Evolutionary conservation across 2,329 filamentous ascomycete genomes (phyloP), one percentile per base, ranked within the genome.

Genomic region (Aureobasidium sp.): DNA sequence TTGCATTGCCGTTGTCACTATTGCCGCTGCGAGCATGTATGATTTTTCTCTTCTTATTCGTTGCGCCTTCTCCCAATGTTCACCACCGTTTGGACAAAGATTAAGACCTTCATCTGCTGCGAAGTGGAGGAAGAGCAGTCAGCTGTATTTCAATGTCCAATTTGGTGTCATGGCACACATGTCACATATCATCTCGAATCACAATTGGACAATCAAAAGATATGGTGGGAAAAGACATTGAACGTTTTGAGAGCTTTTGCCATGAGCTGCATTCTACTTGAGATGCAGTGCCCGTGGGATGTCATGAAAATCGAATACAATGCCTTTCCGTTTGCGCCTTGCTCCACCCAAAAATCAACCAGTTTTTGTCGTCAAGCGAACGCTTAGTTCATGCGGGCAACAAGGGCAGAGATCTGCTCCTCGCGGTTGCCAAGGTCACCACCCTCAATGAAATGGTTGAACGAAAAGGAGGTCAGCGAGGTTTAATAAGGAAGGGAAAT

Each of bases 361-460:
- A 48, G 31, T 51, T 53, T 31, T 31, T 52, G 17, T 17, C 11
- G 20, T 41, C 29, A 47, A 51, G 37, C 51, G 37, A 41, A 41
- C 56, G 27, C 52, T 59, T 95, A 99, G 87, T 97, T 97, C 94
- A 97, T 97, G 84, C 96, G 91, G 80, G 90, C 87, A 83, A 99
- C 89, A 76, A 97, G 86, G 74, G 80, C 84, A 81, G 97, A 97
- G 87, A 97, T 97, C 83, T 92, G 87, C 74, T 97, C 92, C 85
- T 99, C 94, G 71, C 94, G 89, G 87, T 99, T 97, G 78, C 94
- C 94, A 72, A 95, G 83, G 80, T 99, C 94, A 88, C 94, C 94
- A 80, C 44, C 94, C 85, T 97, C 90, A 68, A 97, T 90, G 29
- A 9, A n/a, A 31, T 31, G 29, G 7, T 31, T n/a, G 12, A 51